These are phyloP conservation scores for Pythium phragmitis DNA, from an alignment of 352 stramenopile genomes.

Conservation along the genomic window DNA sequence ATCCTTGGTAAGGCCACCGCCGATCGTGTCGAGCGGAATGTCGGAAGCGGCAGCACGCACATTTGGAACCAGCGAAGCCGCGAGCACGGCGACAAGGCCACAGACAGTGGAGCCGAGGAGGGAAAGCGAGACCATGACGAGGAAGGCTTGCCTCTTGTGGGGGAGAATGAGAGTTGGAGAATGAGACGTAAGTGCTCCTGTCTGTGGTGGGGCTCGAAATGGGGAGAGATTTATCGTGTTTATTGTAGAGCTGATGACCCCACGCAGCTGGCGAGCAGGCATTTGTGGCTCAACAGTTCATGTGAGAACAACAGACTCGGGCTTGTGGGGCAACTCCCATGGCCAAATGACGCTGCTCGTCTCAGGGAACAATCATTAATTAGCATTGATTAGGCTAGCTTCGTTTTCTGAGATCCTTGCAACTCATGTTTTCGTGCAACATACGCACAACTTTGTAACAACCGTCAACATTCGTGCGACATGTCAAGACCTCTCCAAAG, in stretches of 20 bases:
- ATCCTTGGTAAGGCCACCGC: slow-evolving; percentile 1
- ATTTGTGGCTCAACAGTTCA: neutral
- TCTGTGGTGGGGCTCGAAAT: too few relatives aligned
- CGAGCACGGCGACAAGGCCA: neutral
- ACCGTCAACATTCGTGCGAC: neutral
- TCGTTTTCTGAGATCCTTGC: neutral
- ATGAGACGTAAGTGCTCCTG: neutral
- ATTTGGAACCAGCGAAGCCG: neutral
- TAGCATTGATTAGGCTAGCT: neutral
- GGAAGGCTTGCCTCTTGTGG: neutral
- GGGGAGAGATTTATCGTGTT: neutral
- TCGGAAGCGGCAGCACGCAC: neutral
- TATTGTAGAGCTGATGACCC: neutral
- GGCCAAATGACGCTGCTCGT: slow-evolving; percentile 3
- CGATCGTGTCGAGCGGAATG: slow-evolving; percentile 5
- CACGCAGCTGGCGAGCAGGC: neutral
- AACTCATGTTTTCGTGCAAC: neutral
- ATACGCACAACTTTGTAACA: too few relatives aligned
- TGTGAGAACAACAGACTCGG: too few relatives aligned
- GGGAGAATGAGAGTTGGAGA: neutral
- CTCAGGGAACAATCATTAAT: neutral
- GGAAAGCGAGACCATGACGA: neutral
- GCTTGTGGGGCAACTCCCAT: too few relatives aligned
- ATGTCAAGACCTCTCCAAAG: neutral
- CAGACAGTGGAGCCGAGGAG: neutral